Evolutionary conservation across 139 green algal genomes (phyloP).

Genomic region (Tetradesmus lagerheimii): DNA sequence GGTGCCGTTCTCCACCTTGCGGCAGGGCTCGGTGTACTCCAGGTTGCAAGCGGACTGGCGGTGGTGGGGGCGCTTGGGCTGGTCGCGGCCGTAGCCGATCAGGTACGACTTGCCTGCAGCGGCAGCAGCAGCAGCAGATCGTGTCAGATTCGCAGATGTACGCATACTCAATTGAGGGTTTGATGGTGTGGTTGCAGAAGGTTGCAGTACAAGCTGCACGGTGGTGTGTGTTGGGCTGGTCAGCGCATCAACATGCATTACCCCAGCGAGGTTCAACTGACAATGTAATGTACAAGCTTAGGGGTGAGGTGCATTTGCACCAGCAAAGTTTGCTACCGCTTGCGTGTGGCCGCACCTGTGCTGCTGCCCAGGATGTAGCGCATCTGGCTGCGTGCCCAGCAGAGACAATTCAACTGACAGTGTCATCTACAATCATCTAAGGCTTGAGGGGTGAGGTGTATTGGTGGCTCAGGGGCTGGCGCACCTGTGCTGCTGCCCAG

Average conservation of each 20-base stretch:
- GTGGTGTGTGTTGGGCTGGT: no score
- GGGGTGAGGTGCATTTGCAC: background rate
- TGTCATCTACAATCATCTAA: no score
- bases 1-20: constrained; percentile 30
- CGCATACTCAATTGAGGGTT: no score
- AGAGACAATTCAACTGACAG: background rate
- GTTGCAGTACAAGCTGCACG: no score
- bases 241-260: no score
- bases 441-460: background rate
- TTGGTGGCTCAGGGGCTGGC: background rate
- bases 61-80: constrained; percentile 57
- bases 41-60: constrained; percentile 55
- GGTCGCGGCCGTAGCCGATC: constrained; percentile 55
- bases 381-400: constrained; percentile 54
- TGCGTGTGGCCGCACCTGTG: background rate
- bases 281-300: background rate
- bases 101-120: constrained; percentile 51
- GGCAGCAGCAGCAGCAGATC: background rate
- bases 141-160: no score
- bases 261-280: no score
- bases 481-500: constrained; percentile 47
- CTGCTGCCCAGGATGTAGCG: constrained; percentile 60
- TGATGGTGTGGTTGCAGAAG: no score
- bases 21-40: constrained; percentile 14
- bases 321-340: no score